Evolutionary conservation across 352 stramenopile species (phyloP).

Genomic region (Phytophthora syringae): DNA sequence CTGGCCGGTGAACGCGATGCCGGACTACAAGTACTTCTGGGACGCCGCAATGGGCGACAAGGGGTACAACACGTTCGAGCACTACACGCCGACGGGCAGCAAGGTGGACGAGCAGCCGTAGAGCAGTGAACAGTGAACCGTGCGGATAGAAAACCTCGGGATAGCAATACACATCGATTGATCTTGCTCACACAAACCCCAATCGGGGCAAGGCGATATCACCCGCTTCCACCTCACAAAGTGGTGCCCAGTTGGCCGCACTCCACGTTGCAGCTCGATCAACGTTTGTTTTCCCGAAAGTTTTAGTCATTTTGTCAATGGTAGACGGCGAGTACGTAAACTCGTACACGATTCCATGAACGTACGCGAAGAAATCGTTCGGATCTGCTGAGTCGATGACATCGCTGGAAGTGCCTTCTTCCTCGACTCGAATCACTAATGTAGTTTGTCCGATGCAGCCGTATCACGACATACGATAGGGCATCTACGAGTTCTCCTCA

Average conservation of each 20-base stretch:
- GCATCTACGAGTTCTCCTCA: background rate
- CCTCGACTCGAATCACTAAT: constrained; percentile 10
- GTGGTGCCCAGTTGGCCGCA: constrained; percentile 3
- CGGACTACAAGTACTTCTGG: constrained; percentile 8
- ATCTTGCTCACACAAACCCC: constrained; percentile 1
- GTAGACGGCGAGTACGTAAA: constrained; percentile 4
- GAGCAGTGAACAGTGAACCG: background rate
- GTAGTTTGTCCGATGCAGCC: constrained; percentile 1
- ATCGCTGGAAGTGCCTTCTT: background rate
- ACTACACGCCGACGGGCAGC: constrained; percentile 1
- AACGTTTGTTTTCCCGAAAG: background rate
- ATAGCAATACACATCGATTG: background rate
- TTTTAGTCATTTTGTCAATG: background rate
- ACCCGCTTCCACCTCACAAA: constrained; percentile 7
- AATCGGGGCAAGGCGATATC: constrained; percentile 1
- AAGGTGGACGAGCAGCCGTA: background rate
- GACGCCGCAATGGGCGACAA: constrained; percentile 3
- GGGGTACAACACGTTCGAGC: constrained; percentile 10
- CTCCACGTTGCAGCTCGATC: constrained; percentile 16
- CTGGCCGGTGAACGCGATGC: constrained; percentile 8
- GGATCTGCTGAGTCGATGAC: background rate
- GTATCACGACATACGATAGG: background rate
- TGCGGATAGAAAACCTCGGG: background rate
- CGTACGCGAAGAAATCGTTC: constrained; percentile 3
- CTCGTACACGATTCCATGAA: constrained; percentile 11